These are phyloP conservation scores for Rhazya stricta DNA, from an alignment of 257 asterid species.

Conservation along the genomic window DNA sequence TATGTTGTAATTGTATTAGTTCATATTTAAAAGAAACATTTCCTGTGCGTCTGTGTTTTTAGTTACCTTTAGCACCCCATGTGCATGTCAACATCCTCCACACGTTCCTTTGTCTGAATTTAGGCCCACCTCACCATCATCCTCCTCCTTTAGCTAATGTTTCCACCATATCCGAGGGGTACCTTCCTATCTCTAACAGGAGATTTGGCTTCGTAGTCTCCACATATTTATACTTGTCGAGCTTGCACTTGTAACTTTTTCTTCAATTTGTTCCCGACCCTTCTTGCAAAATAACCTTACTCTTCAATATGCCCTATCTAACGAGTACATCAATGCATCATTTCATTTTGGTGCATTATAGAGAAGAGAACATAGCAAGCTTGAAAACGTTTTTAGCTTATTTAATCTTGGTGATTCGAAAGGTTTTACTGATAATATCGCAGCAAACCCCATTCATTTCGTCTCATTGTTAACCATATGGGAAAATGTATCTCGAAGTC, in stretches of 20 bases:
- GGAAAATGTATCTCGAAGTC: too few species aligned
- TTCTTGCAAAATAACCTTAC: too few species aligned
- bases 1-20: too few species aligned
- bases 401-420: neutral
- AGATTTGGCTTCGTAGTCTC: neutral
- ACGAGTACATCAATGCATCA: neutral
- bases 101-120: constrained; percentile 16
- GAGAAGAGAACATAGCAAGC: neutral
- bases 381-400: neutral
- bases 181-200: constrained; percentile 15
- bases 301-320: too few species aligned
- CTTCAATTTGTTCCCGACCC: neutral
- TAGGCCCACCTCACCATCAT: constrained; percentile 22
- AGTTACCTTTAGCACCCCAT: constrained; percentile 27
- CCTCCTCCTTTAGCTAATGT: constrained; percentile 18
- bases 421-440: neutral
- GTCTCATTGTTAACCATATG: neutral
- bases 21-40: constrained; percentile 6
- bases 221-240: constrained; percentile 10
- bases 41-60: neutral
- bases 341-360: constrained; percentile 8
- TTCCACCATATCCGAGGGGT: constrained; percentile 20
- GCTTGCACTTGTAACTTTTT: constrained; percentile 14
- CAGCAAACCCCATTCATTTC: neutral
- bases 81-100: constrained; percentile 36